Evolutionary conservation across 2,329 filamentous ascomycete genomes (phyloP).

Genomic region (Pseudopyricularia javanii): DNA sequence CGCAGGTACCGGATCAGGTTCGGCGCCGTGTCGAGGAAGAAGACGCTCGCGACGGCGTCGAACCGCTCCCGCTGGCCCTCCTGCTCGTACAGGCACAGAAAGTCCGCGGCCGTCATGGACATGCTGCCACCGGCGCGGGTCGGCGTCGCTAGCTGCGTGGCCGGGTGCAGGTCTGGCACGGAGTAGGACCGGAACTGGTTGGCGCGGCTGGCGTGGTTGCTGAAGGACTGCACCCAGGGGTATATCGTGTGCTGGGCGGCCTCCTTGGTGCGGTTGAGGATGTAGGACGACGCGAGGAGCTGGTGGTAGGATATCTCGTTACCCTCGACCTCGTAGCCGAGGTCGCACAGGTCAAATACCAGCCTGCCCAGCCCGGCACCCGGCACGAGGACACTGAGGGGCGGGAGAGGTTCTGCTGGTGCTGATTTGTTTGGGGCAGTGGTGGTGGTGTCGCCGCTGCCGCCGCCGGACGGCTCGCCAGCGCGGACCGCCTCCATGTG

Average conservation of each 20-base stretch:
- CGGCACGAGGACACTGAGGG: slow-evolving; percentile 65
- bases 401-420: slow-evolving; percentile 16
- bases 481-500: slow-evolving; percentile 11
- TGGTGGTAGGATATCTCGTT: slow-evolving; percentile 98
- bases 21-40: slow-evolving; percentile 94
- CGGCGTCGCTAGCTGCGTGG: slow-evolving; percentile 30
- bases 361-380: slow-evolving; percentile 81
- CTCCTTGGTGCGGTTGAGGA: slow-evolving; percentile 54
- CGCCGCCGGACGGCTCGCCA: slow-evolving; percentile 21
- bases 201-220: slow-evolving; percentile 62
- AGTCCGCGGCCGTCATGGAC: slow-evolving; percentile 90
- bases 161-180: slow-evolving; percentile 73
- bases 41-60: slow-evolving; percentile 78
- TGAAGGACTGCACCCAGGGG: slow-evolving; percentile 81
- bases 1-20: slow-evolving; percentile 87
- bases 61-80: slow-evolving; percentile 49
- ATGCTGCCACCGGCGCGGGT: slow-evolving; percentile 46
- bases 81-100: slow-evolving; percentile 70
- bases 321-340: slow-evolving; percentile 67
- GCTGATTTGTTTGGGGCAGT: background rate
- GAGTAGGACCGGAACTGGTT: slow-evolving; percentile 64
- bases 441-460: background rate
- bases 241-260: slow-evolving; percentile 60
- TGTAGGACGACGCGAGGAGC: slow-evolving; percentile 70
- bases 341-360: slow-evolving; percentile 71